A percentile compares a stretch with the other conserved stretches of the same genome.
Conservation (phyloP, 352 stramenopile genomes). For the Phytophthora multivora region DNA sequence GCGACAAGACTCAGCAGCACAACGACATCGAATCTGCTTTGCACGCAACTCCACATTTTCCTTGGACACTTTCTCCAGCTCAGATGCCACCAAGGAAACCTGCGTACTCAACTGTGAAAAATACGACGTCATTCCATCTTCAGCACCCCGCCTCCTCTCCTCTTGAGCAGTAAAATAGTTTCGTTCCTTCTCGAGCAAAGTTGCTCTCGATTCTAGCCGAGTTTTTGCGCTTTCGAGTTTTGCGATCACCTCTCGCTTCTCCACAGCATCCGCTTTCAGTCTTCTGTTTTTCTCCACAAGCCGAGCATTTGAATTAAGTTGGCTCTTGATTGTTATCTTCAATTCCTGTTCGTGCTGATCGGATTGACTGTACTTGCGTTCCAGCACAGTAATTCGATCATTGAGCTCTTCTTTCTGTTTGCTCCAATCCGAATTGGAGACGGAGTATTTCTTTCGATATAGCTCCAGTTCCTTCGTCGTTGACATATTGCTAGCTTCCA, state of each 20-base stretch:
- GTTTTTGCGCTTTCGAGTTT: constrained; percentile 40
- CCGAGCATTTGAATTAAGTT: constrained; percentile 49
- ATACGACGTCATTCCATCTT: constrained; percentile 35
- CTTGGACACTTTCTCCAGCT: constrained; percentile 52
- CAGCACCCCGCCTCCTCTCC: constrained; percentile 34
- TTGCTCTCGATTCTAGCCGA: constrained; percentile 51
- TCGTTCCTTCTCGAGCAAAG: constrained; percentile 56
- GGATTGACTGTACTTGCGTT: constrained; percentile 21
- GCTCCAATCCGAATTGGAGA: constrained; percentile 42
- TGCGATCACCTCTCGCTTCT: constrained; percentile 22
- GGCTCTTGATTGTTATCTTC: constrained; percentile 37
- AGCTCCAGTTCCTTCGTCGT: constrained; percentile 9
- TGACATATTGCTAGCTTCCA: constrained; percentile 10
- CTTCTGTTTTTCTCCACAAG: constrained; percentile 44
- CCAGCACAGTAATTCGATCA: constrained; percentile 20
- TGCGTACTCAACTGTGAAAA: constrained; percentile 51
- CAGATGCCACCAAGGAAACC: constrained; percentile 40
- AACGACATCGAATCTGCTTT: constrained; percentile 24
- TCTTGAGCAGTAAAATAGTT: constrained; percentile 43
- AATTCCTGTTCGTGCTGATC: constrained; percentile 42
- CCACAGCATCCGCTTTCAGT: constrained; percentile 42
- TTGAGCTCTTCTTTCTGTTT: constrained; percentile 27
- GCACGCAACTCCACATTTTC: constrained; percentile 48
- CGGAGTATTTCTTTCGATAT: constrained; percentile 34
- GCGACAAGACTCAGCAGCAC: neutral